Evolutionary conservation across 768 basidiomycete genomes (phyloP).

Genomic region (Leccinellum luteum): DNA sequence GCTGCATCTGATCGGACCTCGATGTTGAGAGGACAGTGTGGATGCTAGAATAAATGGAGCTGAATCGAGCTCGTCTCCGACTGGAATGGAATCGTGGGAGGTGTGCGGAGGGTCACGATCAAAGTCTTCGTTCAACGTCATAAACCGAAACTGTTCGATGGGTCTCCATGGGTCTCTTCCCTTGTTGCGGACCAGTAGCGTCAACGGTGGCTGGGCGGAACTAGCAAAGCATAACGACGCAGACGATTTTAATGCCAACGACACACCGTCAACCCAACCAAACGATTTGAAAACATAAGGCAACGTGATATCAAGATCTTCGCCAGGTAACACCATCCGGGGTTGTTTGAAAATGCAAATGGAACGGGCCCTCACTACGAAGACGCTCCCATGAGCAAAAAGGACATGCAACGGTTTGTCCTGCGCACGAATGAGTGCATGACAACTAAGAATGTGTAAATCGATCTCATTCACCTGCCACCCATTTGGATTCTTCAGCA

Average conservation of each 20-base stretch:
- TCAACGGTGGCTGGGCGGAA: constrained; percentile 28
- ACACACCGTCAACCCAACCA: constrained; percentile 67
- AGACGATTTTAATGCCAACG: constrained; percentile 29
- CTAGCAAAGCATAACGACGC: not conserved
- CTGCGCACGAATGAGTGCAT: constrained; percentile 25
- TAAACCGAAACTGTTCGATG: constrained; percentile 49
- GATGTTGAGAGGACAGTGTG: constrained; percentile 36
- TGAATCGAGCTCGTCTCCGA: constrained; percentile 29
- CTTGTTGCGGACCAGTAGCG: constrained; percentile 56
- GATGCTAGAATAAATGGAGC: constrained; percentile 48
- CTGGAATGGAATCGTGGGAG: constrained; percentile 2
- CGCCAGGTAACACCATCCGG: constrained; percentile 26
- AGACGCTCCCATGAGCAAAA: constrained; percentile 43
- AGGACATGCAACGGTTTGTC: constrained; percentile 54
- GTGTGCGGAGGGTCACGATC: not conserved
- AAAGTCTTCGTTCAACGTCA: constrained; percentile 41
- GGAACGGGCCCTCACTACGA: constrained; percentile 60
- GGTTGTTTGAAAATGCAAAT: constrained; percentile 56
- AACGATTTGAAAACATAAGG: constrained; percentile 49
- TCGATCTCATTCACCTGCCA: constrained; percentile 28
- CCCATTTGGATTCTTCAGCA: constrained; percentile 39
- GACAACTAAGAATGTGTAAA: not conserved
- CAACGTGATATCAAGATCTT: constrained; percentile 14
- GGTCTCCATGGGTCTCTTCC: constrained; percentile 61
- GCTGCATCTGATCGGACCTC: constrained; percentile 54